These are phyloP conservation scores for Vigna radiata DNA, from an alignment of 306 rosid species.

Conservation along the genomic window DNA sequence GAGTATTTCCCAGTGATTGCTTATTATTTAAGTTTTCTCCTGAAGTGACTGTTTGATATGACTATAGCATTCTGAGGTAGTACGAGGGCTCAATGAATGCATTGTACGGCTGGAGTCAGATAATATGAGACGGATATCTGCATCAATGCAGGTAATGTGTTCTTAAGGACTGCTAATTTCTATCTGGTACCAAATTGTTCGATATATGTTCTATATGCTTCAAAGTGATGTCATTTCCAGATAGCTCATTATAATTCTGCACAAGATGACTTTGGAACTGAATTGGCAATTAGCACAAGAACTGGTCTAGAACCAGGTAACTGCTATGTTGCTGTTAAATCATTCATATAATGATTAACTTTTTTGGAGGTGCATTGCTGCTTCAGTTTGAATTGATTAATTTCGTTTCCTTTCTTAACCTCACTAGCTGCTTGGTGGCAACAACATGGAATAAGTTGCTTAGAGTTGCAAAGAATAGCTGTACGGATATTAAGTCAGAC, in stretches of 20 bases:
- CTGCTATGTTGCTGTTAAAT: slow-evolving; percentile 28
- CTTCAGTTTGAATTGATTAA: slow-evolving; percentile 20
- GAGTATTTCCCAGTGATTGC: slow-evolving; percentile 31
- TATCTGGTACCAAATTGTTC: slow-evolving; percentile 14
- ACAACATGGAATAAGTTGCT: slow-evolving; percentile 97
- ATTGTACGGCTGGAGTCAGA: slow-evolving; percentile 88
- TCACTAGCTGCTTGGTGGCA: slow-evolving; percentile 98
- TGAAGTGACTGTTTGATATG: slow-evolving; percentile 49
- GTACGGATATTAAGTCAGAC: slow-evolving; percentile 94
- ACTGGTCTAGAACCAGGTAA: slow-evolving; percentile 92
- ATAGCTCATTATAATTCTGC: slow-evolving; percentile 85
- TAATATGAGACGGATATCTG: slow-evolving; percentile 75
- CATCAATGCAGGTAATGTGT: slow-evolving; percentile 80
- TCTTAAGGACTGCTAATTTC: slow-evolving; percentile 33
- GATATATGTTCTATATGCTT: slow-evolving; percentile 26
- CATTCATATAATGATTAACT: slow-evolving; percentile 21
- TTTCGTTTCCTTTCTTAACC: slow-evolving; percentile 37
- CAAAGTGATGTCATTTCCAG: slow-evolving; percentile 55
- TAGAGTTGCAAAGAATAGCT: slow-evolving; percentile 89
- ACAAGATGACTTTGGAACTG: slow-evolving; percentile 94
- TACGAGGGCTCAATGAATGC: slow-evolving; percentile 90
- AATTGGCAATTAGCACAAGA: slow-evolving; percentile 96
- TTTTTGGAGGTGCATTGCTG: slow-evolving; percentile 18
- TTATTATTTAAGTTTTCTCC: slow-evolving; percentile 44
- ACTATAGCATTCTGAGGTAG: slow-evolving; percentile 79